Conservation (phyloP, 2,329 filamentous ascomycete species). For the Hyphodiscus sp. region DNA sequence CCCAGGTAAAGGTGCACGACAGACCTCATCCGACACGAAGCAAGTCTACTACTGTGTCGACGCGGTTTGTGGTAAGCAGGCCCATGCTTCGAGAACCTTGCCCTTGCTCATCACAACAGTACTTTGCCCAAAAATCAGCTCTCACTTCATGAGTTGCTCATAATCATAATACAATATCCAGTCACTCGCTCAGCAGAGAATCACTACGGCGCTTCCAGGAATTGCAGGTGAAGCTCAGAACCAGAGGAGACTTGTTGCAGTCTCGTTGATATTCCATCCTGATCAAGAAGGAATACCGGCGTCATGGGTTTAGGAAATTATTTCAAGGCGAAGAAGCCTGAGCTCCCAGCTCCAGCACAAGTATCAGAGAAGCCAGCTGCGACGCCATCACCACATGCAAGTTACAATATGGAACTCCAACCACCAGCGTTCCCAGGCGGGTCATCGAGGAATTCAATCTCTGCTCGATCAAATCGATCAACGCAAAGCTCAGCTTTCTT, state of each 20-base stretch:
- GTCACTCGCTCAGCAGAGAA: constrained; percentile 24
- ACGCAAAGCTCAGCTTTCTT: constrained; percentile 48
- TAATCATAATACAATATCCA: constrained; percentile 15
- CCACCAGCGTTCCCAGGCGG: constrained; percentile 42
- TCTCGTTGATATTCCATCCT: constrained; percentile 6
- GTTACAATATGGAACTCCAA: constrained; percentile 43
- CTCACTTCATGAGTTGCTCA: constrained; percentile 15
- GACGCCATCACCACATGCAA: constrained; percentile 17
- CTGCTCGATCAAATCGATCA: constrained; percentile 35
- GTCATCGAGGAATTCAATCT: constrained; percentile 48
- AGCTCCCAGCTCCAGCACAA: constrained; percentile 16
- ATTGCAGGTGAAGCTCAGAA: constrained; percentile 1
- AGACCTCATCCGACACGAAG: not conserved
- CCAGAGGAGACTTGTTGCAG: constrained; percentile 16
- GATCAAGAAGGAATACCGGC: constrained; percentile 15
- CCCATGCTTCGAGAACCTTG: not conserved
- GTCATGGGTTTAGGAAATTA: constrained; percentile 57
- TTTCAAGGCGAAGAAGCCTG: constrained; percentile 50
- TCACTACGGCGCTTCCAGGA: not conserved
- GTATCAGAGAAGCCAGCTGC: constrained; percentile 21
- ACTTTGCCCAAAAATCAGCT: constrained; percentile 7
- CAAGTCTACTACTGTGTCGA: constrained; percentile 3
- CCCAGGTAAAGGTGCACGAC: constrained; percentile 9
- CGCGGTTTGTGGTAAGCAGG: constrained; percentile 8
- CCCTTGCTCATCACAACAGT: constrained; percentile 8